Percentiles rank a stretch among this genome's conserved stretches.
These are phyloP conservation scores for Aureobasidium pullulans DNA, from an alignment of 2,329 filamentous ascomycete genomes.

Conservation along the genomic window DNA sequence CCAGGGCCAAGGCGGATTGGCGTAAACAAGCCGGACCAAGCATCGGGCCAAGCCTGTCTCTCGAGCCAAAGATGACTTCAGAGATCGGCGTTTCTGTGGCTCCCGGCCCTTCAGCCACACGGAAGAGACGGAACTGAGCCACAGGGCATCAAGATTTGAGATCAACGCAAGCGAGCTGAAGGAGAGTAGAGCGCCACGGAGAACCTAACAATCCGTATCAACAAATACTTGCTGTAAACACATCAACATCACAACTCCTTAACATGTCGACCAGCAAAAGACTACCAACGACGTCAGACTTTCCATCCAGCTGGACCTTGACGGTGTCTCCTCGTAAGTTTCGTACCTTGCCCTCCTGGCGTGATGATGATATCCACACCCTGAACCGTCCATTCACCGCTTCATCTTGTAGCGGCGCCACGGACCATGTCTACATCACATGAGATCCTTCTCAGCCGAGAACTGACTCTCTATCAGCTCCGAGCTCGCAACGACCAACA, in stretches of 20 bases:
- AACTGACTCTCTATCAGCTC: constrained; percentile 25
- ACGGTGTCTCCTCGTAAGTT: constrained; percentile 40
- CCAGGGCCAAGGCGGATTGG: neutral
- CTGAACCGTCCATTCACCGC: constrained; percentile 4
- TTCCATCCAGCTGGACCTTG: constrained; percentile 33
- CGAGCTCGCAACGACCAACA: constrained; percentile 51
- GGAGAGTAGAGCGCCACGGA: neutral
- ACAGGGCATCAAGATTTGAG: neutral
- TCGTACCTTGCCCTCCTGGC: neutral
- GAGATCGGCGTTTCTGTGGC: neutral
- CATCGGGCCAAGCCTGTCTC: neutral
- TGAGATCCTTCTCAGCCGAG: too few relatives aligned
- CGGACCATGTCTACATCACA: constrained; percentile 10
- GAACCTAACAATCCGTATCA: neutral
- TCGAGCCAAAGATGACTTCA: neutral
- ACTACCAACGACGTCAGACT: constrained; percentile 37
- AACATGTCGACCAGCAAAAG: constrained; percentile 19
- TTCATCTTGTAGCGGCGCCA: neutral
- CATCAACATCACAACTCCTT: neutral
- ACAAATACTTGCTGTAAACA: neutral
- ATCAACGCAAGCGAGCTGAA: neutral
- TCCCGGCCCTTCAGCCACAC: neutral
- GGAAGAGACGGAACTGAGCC: neutral
- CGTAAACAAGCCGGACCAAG: neutral
- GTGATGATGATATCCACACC: neutral